Evolutionary conservation across 2,329 filamentous ascomycete species (phyloP).

Genomic region (Colletotrichum sp.): DNA sequence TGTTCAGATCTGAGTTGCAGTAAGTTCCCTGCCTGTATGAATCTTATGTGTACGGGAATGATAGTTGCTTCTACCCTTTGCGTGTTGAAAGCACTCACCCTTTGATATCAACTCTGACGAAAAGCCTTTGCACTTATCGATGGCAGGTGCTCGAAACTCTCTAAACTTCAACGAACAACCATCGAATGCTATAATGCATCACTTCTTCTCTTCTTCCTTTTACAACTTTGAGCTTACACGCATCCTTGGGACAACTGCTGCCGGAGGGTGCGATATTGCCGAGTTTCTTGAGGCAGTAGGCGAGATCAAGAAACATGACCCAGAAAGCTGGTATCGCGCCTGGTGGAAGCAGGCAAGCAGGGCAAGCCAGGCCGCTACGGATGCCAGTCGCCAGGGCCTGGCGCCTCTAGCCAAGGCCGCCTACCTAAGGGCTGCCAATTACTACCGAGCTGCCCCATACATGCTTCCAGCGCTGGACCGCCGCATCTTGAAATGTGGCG

Average conservation of each 20-base stretch:
- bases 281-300: conserved; percentile 43
- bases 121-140: neutral
- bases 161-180: neutral
- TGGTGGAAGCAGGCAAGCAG: conserved; percentile 38
- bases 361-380: conserved; percentile 36
- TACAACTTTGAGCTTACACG: conserved; percentile 50
- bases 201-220: conserved; percentile 29
- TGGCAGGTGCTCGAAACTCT: neutral
- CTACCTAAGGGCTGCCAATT: conserved; percentile 46
- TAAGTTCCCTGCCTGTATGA: neutral
- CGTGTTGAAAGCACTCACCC: neutral
- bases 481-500: conserved; percentile 22
- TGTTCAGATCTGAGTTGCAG: neutral
- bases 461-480: conserved; percentile 28
- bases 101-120: neutral
- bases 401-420: conserved; percentile 33
- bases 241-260: conserved; percentile 39
- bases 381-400: conserved; percentile 28
- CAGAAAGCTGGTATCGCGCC: conserved; percentile 42
- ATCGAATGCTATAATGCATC: neutral
- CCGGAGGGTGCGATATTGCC: conserved; percentile 41
- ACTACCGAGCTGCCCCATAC: conserved; percentile 40
- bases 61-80: neutral
- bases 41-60: neutral
- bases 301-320: conserved; percentile 41